Evolutionary conservation across 352 stramenopile species (phyloP), one percentile per base, ranked within the genome.

Genomic region (Peronospora farinosa): DNA sequence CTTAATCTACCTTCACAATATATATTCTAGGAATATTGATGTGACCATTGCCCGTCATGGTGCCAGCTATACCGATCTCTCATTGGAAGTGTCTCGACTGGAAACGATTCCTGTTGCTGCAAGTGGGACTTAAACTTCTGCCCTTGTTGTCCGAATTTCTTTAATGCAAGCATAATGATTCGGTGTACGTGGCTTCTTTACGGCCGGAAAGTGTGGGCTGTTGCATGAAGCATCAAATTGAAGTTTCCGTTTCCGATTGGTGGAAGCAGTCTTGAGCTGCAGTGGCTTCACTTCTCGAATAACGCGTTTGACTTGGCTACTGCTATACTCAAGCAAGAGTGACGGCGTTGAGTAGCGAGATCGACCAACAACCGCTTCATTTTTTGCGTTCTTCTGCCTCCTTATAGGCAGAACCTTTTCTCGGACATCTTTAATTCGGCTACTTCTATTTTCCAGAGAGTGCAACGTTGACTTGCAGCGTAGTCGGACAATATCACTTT

Each of bases 241-340:
- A 23, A 16, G 17, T 9, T 27, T 41, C 6, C 37, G 15, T 27
- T 41, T 41, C 7, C 37, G 37, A 41, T 17, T 28, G 15, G 37
- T 12, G 16, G 37, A 41, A 28, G 17, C 5, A n/a, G 37, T 41
- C 27, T 67, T 47, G 32, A 67, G 19, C 33, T 60, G 47, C 8
- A 67, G 35, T 42, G 58, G 47, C 23, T 50, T 19, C 7, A 49
- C n/a, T 36, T 57, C 45, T 19, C 40, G 30, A 10, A 39, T 28
- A 7, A 36, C 23, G 35, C 23, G 8, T 28, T 33, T 42, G 19
- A 46, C 10, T 16, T 54, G 15, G 12, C 31, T 46, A 41, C 37
- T 67, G 8, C 58, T 28, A 50, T 56, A 56, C 39, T 67, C 58
- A 19, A 67, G 36, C 1, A 47, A 67, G 3, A 41, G 47, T 2